Evolutionary conservation across 306 rosid species (phyloP).

Genomic region (Glycyrrhiza uralensis): DNA sequence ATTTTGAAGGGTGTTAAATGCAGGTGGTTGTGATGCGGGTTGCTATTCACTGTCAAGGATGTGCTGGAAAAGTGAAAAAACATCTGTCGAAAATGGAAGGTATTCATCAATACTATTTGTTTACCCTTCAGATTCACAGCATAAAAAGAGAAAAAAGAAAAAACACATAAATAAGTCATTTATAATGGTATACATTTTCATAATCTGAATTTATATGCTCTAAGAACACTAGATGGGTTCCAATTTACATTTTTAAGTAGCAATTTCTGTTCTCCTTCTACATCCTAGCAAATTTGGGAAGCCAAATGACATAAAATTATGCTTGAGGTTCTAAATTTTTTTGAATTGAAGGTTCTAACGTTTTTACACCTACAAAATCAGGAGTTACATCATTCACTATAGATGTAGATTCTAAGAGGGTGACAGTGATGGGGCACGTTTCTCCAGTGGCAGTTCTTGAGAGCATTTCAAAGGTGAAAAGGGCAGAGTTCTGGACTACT

Average conservation of each 20-base stretch:
- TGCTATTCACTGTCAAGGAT: slow-evolving; percentile 91
- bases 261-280: neutral
- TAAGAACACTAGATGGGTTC: neutral
- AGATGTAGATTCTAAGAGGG: slow-evolving; percentile 79
- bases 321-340: neutral
- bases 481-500: slow-evolving; percentile 67
- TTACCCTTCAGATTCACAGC: neutral
- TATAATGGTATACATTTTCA: neutral
- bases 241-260: neutral
- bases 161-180: no score
- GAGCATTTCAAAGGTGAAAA: slow-evolving; percentile 87
- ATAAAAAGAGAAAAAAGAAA: neutral
- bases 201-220: neutral
- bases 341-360: neutral
- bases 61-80: slow-evolving; percentile 85
- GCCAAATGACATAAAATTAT: neutral
- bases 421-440: slow-evolving; percentile 89
- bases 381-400: slow-evolving; percentile 91
- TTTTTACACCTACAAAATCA: slow-evolving; percentile 19
- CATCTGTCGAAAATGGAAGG: slow-evolving; percentile 85
- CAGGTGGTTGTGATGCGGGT: slow-evolving; percentile 96
- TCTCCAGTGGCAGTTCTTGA: slow-evolving; percentile 69
- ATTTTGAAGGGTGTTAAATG: slow-evolving; percentile 18
- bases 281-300: neutral
- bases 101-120: neutral